Base-by-base conservation (phyloP, 2,329 filamentous ascomycete genomes). In the Claviceps pusilla region DNA sequence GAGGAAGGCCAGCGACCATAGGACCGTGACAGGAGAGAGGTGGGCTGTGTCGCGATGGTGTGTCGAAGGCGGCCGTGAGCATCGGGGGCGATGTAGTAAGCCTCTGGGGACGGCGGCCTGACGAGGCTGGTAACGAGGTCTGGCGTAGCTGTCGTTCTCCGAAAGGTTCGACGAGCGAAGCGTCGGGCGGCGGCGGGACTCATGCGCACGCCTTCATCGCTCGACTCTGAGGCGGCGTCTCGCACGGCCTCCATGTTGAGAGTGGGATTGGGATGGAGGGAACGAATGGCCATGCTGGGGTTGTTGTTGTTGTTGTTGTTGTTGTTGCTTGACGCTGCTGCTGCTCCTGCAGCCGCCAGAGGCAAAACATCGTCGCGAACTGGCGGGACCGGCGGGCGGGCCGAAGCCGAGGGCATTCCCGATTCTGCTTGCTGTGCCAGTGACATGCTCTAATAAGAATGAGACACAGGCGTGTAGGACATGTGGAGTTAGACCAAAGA, bases 41-140 rank as follows among this genome's bases (percentile, higher is more conserved):
- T 53, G 24, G 56, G 12, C 28, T 61, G 57, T 6, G 57, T 16
- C 11, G 57, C 54, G 14, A 55, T 43, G 11, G 60, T 59, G 37
- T 60, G 60, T 6, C 62, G 55, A 42, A 57, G 57, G 46, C 59
- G 61, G 7, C 60, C 60, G 28, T 63, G 59, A 12, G 61, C 54
- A 48, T 65, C 63, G 14, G 64, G 60, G 0, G 62, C 61, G 28
- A 62, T 57, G 52, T 68, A 69, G 48, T 67, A 61, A 35, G 65
- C 58, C 55, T 70, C 68, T n/a, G 68, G 67, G 3, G 68, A 70
- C 0, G 66, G 65, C 2, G 67, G 66, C 4, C 68, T 66, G 49
- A 70, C 67, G 51, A 70, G 66, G 59, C 68, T 70, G 42, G 66
- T 70, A 57, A 70, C 66, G 54, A 70, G 66, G 54, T 71, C 68